Evolutionary conservation across 805 yeast genomes (phyloP), one percentile per base, ranked within the genome.

Genomic region (Metschnikowia kunwiensis): DNA sequence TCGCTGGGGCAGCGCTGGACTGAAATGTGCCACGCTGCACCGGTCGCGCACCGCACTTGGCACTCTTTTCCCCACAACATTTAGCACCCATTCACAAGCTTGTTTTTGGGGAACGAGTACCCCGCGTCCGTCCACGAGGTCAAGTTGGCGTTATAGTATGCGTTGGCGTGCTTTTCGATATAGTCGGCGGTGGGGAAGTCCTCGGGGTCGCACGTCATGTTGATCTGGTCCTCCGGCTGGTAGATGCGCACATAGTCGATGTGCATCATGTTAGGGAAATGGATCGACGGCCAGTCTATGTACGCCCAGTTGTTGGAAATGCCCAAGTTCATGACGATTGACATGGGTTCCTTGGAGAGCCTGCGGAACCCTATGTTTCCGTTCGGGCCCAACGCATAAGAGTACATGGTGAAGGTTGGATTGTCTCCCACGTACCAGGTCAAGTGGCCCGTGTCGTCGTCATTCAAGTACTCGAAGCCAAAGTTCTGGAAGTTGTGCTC

Each of bases 301-400:
- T 85, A 86, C 6, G 93, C 86, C 97, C 97, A 91, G 42, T 79
- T 83, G 53, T 81, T 83, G 11, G 97, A 89, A 35, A 91, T 66
- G 70, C 96, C 98, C 64, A 91, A 63, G 60, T 91, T 91, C 70
- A 91, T 54, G 47, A 91, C 64, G 43, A 91, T 74, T 2, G 95
- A 74, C 97, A 91, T 88, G 46, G 97, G 97, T 57, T 91, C 98
- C 57, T 83, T 82, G 15, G 93, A 72, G 19, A 91, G 75, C 46
- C 75, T 63, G 61, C 97, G 78, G 82, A 83, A 78, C 26, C 78
- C 93, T 47, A 91, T 65, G 59, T 91, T 91, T 49, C 98, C 97
- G 58, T 85, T 85, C 24, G 96, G 96, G 40, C 86, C 83, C 40
- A 91, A 65, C 0, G 96, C 84, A 24, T 72, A 71, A 0, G 95